Base-by-base conservation (phyloP, 192 early-diverging fungal genomes). In the Mortierella alpina region DNA sequence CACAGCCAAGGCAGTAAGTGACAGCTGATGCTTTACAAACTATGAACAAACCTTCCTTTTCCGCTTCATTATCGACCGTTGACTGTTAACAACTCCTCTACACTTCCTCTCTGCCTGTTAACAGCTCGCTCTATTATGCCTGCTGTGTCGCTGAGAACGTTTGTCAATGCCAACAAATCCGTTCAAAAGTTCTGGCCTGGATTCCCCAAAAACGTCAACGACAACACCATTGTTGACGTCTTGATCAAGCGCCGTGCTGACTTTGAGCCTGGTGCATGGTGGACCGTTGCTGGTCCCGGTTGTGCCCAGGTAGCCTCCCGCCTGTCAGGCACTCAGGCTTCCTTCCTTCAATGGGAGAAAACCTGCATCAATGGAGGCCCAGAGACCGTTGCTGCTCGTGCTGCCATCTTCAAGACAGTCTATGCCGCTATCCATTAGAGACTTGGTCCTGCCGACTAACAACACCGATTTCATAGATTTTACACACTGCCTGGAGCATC, bases 221-320 rank as follows among this genome's bases (percentile, higher is more conserved):
- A 80, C 60, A 55, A 65, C 22, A 56, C 22, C 40, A 80, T 80
- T 52, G 77, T 54, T 22, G 66, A 68, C 58, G 60, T 80, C 69
- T 46, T 80, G 69, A 80, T 80, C 60, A 68, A 72, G 70, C 54
- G 64, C 7, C 46, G 72, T 23, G 58, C 53, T 7, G 77, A 80
- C 50, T 80, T 80, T 63, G 77, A 80, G 42, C 77, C 77, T 14
- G 70, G 70, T 80, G 77, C 77, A 17, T 80, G 77, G 77, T 80
- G 77, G 77, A 50, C 66, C 15, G 65, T 72, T 48, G 20, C 53
- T 1, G 77, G 77, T 13, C 77, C 77, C 5, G 65, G 60, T 22
- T 80, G 77, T 41, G 59, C 77, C 22, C 18, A 54, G 15, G 63
- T 52, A 4, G 65, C 77, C 4, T 22, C 65, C 13, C 8, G 47